These are phyloP conservation scores for Oryza meyeriana DNA, from an alignment of 176 grass and related monocot genomes.

Conservation along the genomic window DNA sequence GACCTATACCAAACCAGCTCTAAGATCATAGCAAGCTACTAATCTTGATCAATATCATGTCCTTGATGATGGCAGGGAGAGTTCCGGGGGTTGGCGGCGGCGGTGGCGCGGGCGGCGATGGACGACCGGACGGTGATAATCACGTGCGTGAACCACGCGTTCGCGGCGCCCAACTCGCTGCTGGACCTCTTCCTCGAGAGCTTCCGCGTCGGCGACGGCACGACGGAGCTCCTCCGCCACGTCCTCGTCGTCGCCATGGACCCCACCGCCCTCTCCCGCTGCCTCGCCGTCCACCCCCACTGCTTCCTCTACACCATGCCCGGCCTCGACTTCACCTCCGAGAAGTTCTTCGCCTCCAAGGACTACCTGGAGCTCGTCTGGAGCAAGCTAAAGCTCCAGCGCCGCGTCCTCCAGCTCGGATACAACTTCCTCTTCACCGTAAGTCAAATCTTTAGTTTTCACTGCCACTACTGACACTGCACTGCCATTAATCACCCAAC, in stretches of 20 bases:
- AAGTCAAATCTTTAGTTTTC: too few species aligned
- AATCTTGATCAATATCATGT: too few species aligned
- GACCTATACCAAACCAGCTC: too few species aligned
- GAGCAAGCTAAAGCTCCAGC: constrained; percentile 70
- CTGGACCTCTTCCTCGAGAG: constrained; percentile 84
- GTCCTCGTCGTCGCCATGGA: constrained; percentile 77
- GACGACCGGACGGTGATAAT: constrained; percentile 76
- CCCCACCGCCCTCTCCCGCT: constrained; percentile 42
- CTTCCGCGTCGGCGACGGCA: constrained; percentile 67
- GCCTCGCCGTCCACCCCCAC: constrained; percentile 43
- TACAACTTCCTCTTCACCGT: constrained; percentile 81
- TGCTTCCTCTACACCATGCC: constrained; percentile 57
- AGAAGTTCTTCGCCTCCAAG: constrained; percentile 54
- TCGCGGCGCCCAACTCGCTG: constrained; percentile 52
- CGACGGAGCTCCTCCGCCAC: constrained; percentile 45
- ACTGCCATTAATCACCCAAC: too few species aligned
- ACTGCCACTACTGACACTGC: too few species aligned
- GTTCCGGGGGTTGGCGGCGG: constrained; percentile 33
- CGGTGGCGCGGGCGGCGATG: constrained; percentile 36
- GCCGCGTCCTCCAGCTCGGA: constrained; percentile 64
- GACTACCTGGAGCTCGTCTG: constrained; percentile 78
- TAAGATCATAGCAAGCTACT: too few species aligned
- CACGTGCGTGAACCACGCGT: constrained; percentile 67
- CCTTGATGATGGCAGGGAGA: neutral
- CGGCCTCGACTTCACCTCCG: constrained; percentile 49